Evolutionary conservation across 768 basidiomycete species (phyloP).

Genomic region (Kwoniella europaea): DNA sequence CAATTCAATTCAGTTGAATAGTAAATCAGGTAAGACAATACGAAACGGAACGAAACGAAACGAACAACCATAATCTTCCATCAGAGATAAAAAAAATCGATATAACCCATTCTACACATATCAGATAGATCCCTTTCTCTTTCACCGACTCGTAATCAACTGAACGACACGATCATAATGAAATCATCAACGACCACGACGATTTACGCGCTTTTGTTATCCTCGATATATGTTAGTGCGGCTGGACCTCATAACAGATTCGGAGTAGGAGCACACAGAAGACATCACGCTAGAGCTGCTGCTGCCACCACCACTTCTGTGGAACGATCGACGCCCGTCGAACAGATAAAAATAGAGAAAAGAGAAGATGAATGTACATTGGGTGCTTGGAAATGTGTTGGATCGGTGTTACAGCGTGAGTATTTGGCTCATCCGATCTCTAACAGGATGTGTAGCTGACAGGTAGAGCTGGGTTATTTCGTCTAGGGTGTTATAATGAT

Average conservation of each 20-base stretch:
- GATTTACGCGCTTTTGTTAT: neutral
- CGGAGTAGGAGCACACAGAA: constrained; percentile 7
- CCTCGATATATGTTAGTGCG: constrained; percentile 9
- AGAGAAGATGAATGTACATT: constrained; percentile 19
- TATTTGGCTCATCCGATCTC: neutral
- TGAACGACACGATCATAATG: constrained; percentile 5
- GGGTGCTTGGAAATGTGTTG: constrained; percentile 27
- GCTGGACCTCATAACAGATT: constrained; percentile 20
- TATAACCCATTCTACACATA: neutral
- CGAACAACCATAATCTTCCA: neutral
- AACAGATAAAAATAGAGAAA: neutral
- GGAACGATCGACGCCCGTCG: neutral
- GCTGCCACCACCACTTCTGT: constrained; percentile 11
- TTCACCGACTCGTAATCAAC: neutral
- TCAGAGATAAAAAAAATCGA: neutral
- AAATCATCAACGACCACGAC: neutral
- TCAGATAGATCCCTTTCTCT: neutral
- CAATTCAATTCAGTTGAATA: neutral
- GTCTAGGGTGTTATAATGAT: constrained; percentile 21
- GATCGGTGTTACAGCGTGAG: constrained; percentile 28
- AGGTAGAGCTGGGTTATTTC: neutral
- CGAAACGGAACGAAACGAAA: neutral
- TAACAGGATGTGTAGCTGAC: neutral
- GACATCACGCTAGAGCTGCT: constrained; percentile 26
- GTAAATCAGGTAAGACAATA: neutral